Evolutionary conservation across 129 eudicot species (phyloP).

Genomic region (Dittrichia graveolens): DNA sequence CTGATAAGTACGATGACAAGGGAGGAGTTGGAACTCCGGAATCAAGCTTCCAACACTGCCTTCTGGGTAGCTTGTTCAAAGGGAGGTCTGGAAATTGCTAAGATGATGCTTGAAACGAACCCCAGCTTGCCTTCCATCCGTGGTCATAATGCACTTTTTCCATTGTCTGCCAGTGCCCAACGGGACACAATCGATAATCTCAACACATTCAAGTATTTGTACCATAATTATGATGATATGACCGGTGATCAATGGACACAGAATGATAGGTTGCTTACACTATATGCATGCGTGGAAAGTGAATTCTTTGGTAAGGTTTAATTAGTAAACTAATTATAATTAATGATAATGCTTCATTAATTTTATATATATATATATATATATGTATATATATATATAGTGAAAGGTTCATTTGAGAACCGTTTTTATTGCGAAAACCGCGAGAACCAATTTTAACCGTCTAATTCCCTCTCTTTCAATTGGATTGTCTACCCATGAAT

Average conservation of each 20-base stretch:
- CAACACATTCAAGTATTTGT: constrained; percentile 31
- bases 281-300: constrained; percentile 20
- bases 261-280: constrained; percentile 16
- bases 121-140: background rate
- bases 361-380: too few species aligned
- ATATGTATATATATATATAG: too few species aligned
- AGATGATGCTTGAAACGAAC: constrained; percentile 23
- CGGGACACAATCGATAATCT: background rate
- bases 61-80: constrained; percentile 39
- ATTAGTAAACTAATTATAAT: too few species aligned
- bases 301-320: constrained; percentile 31
- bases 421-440: too few species aligned
- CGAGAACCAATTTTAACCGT: too few species aligned
- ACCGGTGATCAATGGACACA: background rate
- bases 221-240: background rate
- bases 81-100: constrained; percentile 29
- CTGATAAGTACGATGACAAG: constrained; percentile 10
- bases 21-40: constrained; percentile 28
- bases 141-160: constrained; percentile 18
- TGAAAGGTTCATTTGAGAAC: too few species aligned
- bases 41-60: constrained; percentile 30
- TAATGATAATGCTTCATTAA: too few species aligned
- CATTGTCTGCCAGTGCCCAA: constrained; percentile 33
- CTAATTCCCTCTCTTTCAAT: too few species aligned
- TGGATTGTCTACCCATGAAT: too few species aligned